Evolutionary conservation across 1,139 yeast species (phyloP), one percentile per base, ranked within the genome.

Genomic region (Ashbya aceris): DNA sequence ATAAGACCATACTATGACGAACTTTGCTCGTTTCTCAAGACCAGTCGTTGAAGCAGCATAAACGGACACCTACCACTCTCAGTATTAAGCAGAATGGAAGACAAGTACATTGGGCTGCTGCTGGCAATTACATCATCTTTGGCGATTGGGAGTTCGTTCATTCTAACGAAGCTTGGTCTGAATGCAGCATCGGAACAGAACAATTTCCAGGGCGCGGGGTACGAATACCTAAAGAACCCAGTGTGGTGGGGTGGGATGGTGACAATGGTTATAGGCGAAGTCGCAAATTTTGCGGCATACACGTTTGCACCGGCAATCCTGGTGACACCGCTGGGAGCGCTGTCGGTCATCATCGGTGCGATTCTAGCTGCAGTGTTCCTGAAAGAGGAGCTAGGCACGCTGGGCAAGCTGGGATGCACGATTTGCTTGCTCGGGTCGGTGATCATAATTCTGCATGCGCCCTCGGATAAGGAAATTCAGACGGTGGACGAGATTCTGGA

Each of bases 161-260:
- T 86, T 54, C 79, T 86, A 61, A 86, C 96, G 34, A 86, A 86
- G 61, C 82, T 83, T 60, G 96, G 96, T 8, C 74, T 87, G 34
- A 76, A 79, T 64, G 83, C 81, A 45, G 82, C 93, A 2, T 73
- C 83, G 10, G 70, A 74, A 44, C 77, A 76, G 45, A 46, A 46
- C 29, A 93, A 93, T 1, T 68, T 73, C 37, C 74, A 71, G 44
- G 84, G 81, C 30, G 84, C 82, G 45, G 83, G 85, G 14, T 78
- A 73, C 55, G 79, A 81, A 54, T 86, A 86, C 60, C 68, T 86
- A 47, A 78, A 74, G 50, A 85, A 84, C 60, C 96, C 96, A 8
- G 76, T 85, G 37, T 86, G 96, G 96, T 84, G 95, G 87, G 86
- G 93, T 0, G 96, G 96, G 11, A 86, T 87, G 75, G 56, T 79